Evolutionary conservation across 345 rosid species (phyloP).

Genomic region (Turnera subulata): DNA sequence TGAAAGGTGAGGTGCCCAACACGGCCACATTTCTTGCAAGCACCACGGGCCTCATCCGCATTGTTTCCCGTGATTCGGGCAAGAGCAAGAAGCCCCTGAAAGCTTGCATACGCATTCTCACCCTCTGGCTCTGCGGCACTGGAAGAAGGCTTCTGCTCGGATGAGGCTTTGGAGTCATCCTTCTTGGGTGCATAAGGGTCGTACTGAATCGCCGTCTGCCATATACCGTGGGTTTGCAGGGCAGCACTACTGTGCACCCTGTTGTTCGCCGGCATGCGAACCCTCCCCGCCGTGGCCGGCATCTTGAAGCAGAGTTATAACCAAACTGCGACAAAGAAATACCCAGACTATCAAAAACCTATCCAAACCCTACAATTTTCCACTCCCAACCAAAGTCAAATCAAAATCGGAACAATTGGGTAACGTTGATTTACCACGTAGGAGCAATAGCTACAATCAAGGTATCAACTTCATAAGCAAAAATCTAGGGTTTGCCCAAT

Average conservation of each 20-base stretch:
- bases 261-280: slow-evolving; percentile 99
- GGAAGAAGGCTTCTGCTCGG: slow-evolving; percentile 37
- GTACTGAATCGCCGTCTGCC: slow-evolving; percentile 97
- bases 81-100: slow-evolving; percentile 80
- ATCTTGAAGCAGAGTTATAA: slow-evolving; percentile 41
- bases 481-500: neutral
- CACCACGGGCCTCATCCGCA: slow-evolving; percentile 82
- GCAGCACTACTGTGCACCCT: slow-evolving; percentile 99
- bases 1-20: slow-evolving; percentile 90
- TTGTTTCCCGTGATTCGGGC: slow-evolving; percentile 74
- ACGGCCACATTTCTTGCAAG: slow-evolving; percentile 91
- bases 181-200: slow-evolving; percentile 94
- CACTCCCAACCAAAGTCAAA: neutral
- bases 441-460: neutral
- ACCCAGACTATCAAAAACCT: too few species aligned
- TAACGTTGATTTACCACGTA: too few species aligned
- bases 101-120: slow-evolving; percentile 75
- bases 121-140: slow-evolving; percentile 53
- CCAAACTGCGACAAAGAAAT: slow-evolving; percentile 2
- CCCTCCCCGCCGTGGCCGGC: slow-evolving; percentile 99
- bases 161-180: slow-evolving; percentile 57
- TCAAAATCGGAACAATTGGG: neutral
- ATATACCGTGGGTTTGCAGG: slow-evolving; percentile 92
- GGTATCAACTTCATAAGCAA: neutral
- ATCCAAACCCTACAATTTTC: too few species aligned